phyloP scores from a whole-genome alignment of 768 basidiomycete species.

The Pleurotus eryngii region DNA sequence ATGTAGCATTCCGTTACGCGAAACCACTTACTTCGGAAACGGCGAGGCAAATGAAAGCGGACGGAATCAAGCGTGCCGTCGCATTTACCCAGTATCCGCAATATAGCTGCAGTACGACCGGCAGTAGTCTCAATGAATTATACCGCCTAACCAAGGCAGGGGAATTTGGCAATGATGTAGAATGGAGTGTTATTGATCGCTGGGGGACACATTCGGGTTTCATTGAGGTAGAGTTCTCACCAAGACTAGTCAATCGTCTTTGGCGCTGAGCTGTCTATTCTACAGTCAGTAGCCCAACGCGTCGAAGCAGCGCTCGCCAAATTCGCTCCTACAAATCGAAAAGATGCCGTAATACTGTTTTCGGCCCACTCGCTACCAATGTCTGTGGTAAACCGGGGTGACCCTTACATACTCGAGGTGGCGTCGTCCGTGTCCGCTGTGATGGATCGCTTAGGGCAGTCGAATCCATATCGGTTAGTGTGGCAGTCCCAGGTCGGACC shows the following conservation, averaged over 20 bases:
- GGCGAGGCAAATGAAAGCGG: slow-evolving; percentile 77
- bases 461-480: slow-evolving; percentile 87
- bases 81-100: slow-evolving; percentile 99
- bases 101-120: slow-evolving; percentile 97
- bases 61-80: slow-evolving; percentile 88
- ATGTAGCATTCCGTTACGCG: slow-evolving; percentile 95
- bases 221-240: slow-evolving; percentile 65
- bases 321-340: slow-evolving; percentile 69
- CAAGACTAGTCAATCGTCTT: background rate
- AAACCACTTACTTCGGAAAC: slow-evolving; percentile 84
- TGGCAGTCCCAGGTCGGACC: slow-evolving; percentile 99
- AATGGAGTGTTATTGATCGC: slow-evolving; percentile 98
- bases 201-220: slow-evolving; percentile 97
- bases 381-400: slow-evolving; percentile 98
- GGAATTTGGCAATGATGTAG: slow-evolving; percentile 58
- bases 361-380: slow-evolving; percentile 98
- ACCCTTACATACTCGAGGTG: slow-evolving; percentile 95
- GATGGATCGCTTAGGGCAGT: slow-evolving; percentile 79
- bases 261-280: background rate
- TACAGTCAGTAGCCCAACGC: slow-evolving; percentile 86
- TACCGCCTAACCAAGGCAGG: slow-evolving; percentile 63
- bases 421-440: slow-evolving; percentile 91
- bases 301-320: slow-evolving; percentile 78
- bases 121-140: slow-evolving; percentile 94
- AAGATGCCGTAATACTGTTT: slow-evolving; percentile 82